Evolutionary conservation across 257 asterid genomes (phyloP).

Genomic region (Anisodus acutangulus): DNA sequence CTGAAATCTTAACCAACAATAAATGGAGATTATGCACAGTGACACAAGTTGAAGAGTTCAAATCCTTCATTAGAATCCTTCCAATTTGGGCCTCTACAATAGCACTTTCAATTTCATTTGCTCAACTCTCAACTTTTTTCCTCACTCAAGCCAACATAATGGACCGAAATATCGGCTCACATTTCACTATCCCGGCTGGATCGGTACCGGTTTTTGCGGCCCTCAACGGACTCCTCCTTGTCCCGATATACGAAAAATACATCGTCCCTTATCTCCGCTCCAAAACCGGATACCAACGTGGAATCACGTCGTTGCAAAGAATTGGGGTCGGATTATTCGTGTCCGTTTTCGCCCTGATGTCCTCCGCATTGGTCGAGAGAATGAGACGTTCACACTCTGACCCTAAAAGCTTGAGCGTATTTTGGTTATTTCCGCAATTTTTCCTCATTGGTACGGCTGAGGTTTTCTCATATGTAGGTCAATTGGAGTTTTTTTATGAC

Average conservation of each 20-base stretch:
- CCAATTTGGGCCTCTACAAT: conserved; percentile 77
- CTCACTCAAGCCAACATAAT: conserved; percentile 59
- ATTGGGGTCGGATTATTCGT: conserved; percentile 73
- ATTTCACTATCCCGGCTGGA: conserved; percentile 59
- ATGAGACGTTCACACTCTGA: conserved; percentile 40
- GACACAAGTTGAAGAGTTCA: conserved; percentile 78
- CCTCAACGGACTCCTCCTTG: conserved; percentile 60
- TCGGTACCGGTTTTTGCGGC: conserved; percentile 68
- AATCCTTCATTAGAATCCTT: conserved; percentile 60
- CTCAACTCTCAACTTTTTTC: conserved; percentile 78
- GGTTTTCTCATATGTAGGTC: conserved; percentile 80
- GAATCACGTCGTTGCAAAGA: conserved; percentile 69
- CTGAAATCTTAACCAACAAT: conserved; percentile 39
- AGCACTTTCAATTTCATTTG: conserved; percentile 73
- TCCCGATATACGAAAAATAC: conserved; percentile 67
- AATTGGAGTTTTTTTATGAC: conserved; percentile 74
- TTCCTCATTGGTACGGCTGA: conserved; percentile 70
- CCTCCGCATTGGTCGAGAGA: conserved; percentile 71
- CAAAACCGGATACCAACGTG: conserved; percentile 65
- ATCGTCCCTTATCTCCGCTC: conserved; percentile 59
- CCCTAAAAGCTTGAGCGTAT: conserved; percentile 43
- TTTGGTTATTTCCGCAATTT: conserved; percentile 79
- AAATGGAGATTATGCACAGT: conserved; percentile 69
- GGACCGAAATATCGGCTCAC: conserved; percentile 51
- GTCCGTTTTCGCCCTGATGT: conserved; percentile 62